Evolutionary conservation across 2,329 filamentous ascomycete genomes (phyloP).

Genomic region (Trichoderma sp.): DNA sequence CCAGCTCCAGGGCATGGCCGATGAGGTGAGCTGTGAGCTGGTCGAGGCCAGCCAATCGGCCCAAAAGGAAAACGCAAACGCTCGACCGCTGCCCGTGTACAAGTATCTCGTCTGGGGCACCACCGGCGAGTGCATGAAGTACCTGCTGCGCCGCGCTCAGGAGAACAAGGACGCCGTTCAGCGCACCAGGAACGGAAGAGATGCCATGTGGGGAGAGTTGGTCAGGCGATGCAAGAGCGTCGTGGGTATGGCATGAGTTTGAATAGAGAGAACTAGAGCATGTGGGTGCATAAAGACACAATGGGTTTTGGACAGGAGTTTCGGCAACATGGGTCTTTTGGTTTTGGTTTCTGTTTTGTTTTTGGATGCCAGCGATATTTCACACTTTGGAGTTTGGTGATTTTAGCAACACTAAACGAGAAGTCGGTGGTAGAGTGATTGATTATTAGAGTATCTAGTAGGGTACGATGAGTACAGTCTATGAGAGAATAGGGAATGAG

Average conservation of each 20-base stretch:
- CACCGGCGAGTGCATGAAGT: constrained; percentile 83
- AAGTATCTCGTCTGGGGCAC: constrained; percentile 74
- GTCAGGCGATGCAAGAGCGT: constrained; percentile 55
- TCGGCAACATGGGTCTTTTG: background rate
- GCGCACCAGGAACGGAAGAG: constrained; percentile 63
- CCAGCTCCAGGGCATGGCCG: constrained; percentile 94
- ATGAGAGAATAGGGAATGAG: background rate
- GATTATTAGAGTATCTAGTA: background rate
- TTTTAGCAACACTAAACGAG: background rate
- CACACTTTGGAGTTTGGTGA: constrained; percentile 17
- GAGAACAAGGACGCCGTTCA: constrained; percentile 75
- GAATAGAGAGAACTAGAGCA: background rate
- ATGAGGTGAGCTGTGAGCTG: constrained; percentile 78
- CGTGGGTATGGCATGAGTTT: constrained; percentile 43
- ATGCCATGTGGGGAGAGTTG: constrained; percentile 66
- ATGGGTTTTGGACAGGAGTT: background rate
- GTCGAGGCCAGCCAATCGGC: constrained; percentile 44
- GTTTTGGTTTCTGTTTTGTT: background rate
- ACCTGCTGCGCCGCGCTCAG: constrained; percentile 64
- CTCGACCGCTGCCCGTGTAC: constrained; percentile 60
- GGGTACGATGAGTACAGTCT: background rate
- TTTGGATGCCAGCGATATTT: constrained; percentile 7
- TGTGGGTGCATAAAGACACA: background rate
- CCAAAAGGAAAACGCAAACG: constrained; percentile 33
- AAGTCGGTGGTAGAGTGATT: background rate